Percentiles rank a stretch among this genome's conserved stretches.
These are phyloP conservation scores for Pythium brachiatum DNA, from an alignment of 352 stramenopile genomes.

Conservation along the genomic window DNA sequence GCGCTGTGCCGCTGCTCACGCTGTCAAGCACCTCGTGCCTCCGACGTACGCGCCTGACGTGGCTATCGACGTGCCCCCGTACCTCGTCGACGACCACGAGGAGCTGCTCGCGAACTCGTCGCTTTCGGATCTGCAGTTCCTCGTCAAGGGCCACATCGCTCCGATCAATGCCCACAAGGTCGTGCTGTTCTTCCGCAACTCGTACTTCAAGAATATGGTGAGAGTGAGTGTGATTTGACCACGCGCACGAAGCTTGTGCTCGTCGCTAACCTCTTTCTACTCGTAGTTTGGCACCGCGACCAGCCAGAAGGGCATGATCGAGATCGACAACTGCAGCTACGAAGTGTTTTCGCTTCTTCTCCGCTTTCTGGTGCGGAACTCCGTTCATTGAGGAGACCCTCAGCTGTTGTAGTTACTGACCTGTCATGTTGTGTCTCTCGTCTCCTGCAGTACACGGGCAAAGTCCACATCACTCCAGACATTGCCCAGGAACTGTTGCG, in stretches of 20 bases:
- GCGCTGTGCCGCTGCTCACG: conserved; percentile 75
- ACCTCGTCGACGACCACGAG: conserved; percentile 86
- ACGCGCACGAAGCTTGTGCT: not conserved
- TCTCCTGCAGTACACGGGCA: conserved; percentile 79
- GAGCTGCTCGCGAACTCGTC: conserved; percentile 83
- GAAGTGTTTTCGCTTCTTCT: conserved; percentile 85
- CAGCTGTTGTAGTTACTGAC: not conserved
- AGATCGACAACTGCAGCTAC: conserved; percentile 88
- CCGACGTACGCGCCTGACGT: conserved; percentile 67
- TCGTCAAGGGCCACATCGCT: conserved; percentile 83
- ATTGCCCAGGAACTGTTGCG: conserved; percentile 80
- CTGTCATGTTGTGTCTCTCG: not conserved
- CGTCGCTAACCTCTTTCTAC: conserved; percentile 4
- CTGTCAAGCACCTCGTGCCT: conserved; percentile 85
- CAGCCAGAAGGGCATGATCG: conserved; percentile 82
- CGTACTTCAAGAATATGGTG: conserved; percentile 92
- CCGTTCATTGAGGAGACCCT: not conserved
- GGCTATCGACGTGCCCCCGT: conserved; percentile 73
- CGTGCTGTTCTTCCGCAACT: conserved; percentile 88
- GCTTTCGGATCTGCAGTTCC: conserved; percentile 82
- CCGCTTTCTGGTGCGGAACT: conserved; percentile 66
- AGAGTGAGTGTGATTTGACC: conserved; percentile 52
- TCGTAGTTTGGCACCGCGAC: conserved; percentile 74
- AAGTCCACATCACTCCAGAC: conserved; percentile 78
- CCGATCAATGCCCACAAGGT: conserved; percentile 89